Evolutionary conservation across 1,139 yeast species (phyloP).

Genomic region (Debaryomyces udenii): DNA sequence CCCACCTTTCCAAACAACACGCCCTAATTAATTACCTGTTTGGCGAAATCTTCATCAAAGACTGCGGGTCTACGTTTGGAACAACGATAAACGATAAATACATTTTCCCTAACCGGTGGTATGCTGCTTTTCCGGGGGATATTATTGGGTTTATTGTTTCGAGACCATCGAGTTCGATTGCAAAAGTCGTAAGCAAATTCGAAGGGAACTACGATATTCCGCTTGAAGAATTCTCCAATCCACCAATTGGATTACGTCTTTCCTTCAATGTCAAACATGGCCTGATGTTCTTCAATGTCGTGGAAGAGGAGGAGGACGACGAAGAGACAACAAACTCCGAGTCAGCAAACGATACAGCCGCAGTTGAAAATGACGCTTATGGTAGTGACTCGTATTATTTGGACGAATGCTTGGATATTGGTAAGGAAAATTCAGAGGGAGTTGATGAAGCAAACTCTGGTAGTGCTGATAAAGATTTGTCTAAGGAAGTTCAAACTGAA

Average conservation of each 20-base stretch:
- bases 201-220: conserved; percentile 18
- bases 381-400: conserved; percentile 3
- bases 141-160: conserved; percentile 36
- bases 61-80: conserved; percentile 43
- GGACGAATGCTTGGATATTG: conserved; percentile 1
- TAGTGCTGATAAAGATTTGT: neutral
- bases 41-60: conserved; percentile 30
- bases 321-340: too few species aligned
- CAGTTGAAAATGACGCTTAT: neutral
- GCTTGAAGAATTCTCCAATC: conserved; percentile 26
- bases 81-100: conserved; percentile 36
- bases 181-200: conserved; percentile 18
- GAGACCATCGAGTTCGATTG: conserved; percentile 30
- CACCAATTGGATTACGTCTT: conserved; percentile 28
- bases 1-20: conserved; percentile 40
- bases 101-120: conserved; percentile 24
- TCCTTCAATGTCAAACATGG: conserved; percentile 22
- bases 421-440: neutral
- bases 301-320: neutral
- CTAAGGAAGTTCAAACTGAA: too few species aligned
- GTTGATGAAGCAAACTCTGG: neutral
- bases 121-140: conserved; percentile 27
- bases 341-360: neutral
- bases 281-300: neutral
- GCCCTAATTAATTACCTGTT: conserved; percentile 20